Conservation (phyloP, 2,329 filamentous ascomycete species). For the Magnaporthiopsis rhizophila region DNA sequence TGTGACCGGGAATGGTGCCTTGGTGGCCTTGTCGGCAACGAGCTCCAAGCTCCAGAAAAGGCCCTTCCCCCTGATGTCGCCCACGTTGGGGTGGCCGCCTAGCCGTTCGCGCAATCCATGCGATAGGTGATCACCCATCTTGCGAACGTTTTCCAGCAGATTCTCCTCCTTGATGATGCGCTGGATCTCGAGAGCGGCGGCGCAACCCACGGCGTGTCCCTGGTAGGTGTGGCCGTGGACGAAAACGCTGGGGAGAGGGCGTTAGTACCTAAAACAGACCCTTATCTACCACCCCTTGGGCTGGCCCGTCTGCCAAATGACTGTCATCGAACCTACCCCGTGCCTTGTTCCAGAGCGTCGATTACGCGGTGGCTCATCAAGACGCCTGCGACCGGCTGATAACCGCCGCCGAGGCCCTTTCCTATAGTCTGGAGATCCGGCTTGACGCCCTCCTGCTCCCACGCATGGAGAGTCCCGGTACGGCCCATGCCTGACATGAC, state of each 20-base stretch:
- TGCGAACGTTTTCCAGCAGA: conserved; percentile 26
- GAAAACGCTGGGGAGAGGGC: conserved; percentile 25
- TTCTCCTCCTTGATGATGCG: conserved; percentile 26
- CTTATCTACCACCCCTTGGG: too few species aligned
- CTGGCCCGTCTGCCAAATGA: too few species aligned
- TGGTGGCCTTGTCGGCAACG: conserved; percentile 26
- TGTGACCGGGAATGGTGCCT: conserved; percentile 23
- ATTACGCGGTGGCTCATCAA: conserved; percentile 43
- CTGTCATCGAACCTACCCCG: conserved; percentile 19
- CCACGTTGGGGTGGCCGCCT: conserved; percentile 28
- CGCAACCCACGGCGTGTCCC: conserved; percentile 29
- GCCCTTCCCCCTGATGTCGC: conserved; percentile 33
- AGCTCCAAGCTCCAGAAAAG: conserved; percentile 38
- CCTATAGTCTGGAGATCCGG: conserved; percentile 57
- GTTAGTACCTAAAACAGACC: too few species aligned
- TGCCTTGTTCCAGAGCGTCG: conserved; percentile 34
- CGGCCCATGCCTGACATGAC: conserved; percentile 65
- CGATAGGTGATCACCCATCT: conserved; percentile 23
- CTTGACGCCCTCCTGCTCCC: conserved; percentile 49
- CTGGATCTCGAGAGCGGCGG: conserved; percentile 32
- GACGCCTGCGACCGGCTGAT: conserved; percentile 51
- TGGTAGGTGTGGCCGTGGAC: conserved; percentile 53
- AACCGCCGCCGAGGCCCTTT: conserved; percentile 56
- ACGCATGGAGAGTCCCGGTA: conserved; percentile 53
- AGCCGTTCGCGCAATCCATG: conserved; percentile 21